Base-by-base conservation (phyloP, 805 yeast species). In the Lipomyces starkeyi region DNA sequence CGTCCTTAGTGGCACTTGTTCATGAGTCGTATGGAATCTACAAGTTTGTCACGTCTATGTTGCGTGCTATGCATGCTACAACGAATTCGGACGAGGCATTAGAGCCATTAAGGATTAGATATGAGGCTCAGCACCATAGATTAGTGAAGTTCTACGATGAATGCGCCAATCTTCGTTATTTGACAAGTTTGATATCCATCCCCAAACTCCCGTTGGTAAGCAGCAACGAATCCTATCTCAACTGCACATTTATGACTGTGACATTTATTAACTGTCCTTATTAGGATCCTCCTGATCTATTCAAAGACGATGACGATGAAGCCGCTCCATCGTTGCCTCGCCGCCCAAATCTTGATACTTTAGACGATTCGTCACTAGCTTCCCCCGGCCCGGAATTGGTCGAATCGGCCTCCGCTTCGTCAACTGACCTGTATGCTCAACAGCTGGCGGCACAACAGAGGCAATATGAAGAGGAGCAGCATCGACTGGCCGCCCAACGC, bases 11-110 rank as follows among this genome's bases (percentile, higher is more conserved):
- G 49, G 98, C 98, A 2, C 82, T 93, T 79, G 91, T 94, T 63
- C 86, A 94, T 6, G 99, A 94, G 78, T 86, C 96, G 1, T 93
- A 91, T 76, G 98, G 98, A 58, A 92, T 94, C 66, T 91, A 93
- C 79, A 91, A 92, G 78, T 94, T 94, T 74, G 81, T 90, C 66
- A 90, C 91, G 1, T 89, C 97, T 9, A 93, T 94, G 98, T 81
- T 94, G 67, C 85, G 97, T 72, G 98, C 97, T 0, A 83, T 94
- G 87, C 86, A 90, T 75, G 86, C 86, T 74, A 84, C 91, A 73
- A 85, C 90, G 70, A 87, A 88, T 66, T 88, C 87, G 37, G 90
- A 86, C 25, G 97, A 89, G 4, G 94, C 92, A 0, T 81, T 94
- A 71, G 85, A 85, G 72, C 94, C 95, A 2, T 82, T 94, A 70